Base-by-base conservation (phyloP, 2,329 filamentous ascomycete genomes). In the Monosporascus sp. region DNA sequence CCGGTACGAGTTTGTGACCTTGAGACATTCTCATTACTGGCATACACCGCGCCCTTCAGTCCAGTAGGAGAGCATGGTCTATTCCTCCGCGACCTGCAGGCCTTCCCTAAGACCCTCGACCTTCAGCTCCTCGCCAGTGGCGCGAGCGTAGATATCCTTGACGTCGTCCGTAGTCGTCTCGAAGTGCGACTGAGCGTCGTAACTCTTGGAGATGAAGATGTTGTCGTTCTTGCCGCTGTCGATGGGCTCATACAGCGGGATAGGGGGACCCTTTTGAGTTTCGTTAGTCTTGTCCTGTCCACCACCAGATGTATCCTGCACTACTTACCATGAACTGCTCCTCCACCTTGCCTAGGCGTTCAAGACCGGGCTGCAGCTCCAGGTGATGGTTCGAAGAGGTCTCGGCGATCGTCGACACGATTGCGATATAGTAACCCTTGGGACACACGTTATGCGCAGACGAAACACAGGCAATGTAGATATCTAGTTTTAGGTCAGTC, bases 351-450 rank as follows among this genome's bases (percentile, higher is more conserved):
- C 94, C 94, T 31, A 99, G 85, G 61, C 93, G 87, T 67, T 97
- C 91, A 61, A 97, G 85, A 67, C 93, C 94, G 31, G 92, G 85
- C 74, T 94, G 85, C 44, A 99, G 85, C 78, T 99, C 94, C 53
- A 97, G 79, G 74, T 99, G 94, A 75, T 96, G 92, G 81, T 99
- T 97, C 60, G 89, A 86, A 56, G 85, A 77, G 45, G 85, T 87
- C 79, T 99, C 95, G 59, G 94, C 90, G 68, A 99, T 97, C 55
- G 94, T 99, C 47, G 91, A 96, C 60, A 99, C 93, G 56, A 97
- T 99, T 65, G 94, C 94, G 64, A 99, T 90, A 80, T 95, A 99
- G 83, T 97, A 97, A 56, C 93, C 93, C 82, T 96, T 96, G 65
- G 95, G 94, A 78, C 93, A 97, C 64, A 99, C 95, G 66, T 96